A percentile compares a stretch with the other conserved stretches of the same genome.
Conservation (phyloP, 176 grass and related monocot genomes). For the Avena sativa region DNA sequence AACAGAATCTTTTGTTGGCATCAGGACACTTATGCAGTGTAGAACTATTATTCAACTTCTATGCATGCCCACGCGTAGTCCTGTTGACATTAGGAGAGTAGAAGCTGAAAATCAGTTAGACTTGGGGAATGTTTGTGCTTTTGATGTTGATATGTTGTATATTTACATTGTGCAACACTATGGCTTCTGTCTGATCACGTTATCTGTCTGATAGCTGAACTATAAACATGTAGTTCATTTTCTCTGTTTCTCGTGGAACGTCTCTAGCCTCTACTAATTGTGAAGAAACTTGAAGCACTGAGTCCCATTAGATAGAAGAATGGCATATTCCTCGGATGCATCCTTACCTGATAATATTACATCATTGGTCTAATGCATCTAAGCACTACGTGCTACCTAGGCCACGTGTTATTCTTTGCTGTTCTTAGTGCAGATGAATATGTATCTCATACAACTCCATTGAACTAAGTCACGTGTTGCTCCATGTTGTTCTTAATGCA, state of each 20-base stretch:
- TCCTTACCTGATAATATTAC: slow-evolving; percentile 12
- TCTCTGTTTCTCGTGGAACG: not conserved
- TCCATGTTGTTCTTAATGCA: not conserved
- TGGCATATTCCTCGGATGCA: not conserved
- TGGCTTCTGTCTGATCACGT: not conserved
- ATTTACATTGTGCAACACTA: slow-evolving; percentile 3
- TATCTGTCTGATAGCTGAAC: not conserved
- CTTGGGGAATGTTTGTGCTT: too few species aligned
- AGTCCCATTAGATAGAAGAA: slow-evolving; percentile 26
- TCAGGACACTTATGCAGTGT: not conserved
- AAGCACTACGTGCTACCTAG: not conserved
- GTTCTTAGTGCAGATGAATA: not conserved
- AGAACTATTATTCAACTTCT: not conserved
- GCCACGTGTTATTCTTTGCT: not conserved
- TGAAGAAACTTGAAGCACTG: not conserved
- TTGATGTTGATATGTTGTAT: not conserved
- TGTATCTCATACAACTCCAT: not conserved
- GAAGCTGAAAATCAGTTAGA: not conserved
- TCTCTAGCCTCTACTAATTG: not conserved
- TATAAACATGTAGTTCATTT: not conserved
- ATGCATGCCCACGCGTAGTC: not conserved
- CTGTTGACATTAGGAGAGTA: not conserved
- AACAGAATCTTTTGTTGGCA: not conserved
- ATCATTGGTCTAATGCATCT: not conserved
- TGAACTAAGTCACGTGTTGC: not conserved